phyloP scores from a whole-genome alignment of 495 filamentous ascomycete species.

The Hypomontagnella submonticulosa region DNA sequence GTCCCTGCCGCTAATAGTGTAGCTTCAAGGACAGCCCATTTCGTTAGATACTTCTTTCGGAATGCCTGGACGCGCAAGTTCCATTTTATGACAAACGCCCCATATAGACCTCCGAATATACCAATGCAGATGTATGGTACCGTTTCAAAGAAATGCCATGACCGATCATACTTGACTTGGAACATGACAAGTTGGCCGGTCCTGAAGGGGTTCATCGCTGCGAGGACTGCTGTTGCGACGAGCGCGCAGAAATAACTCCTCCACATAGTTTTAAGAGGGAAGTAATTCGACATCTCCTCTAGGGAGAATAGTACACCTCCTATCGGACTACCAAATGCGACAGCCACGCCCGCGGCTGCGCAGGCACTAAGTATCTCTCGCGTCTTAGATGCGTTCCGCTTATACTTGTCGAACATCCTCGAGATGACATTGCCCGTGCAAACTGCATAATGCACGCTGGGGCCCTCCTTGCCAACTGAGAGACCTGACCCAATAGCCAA shows the following conservation, averaged over 20 bases:
- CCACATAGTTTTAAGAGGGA: slow-evolving; percentile 98
- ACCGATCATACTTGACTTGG: slow-evolving; percentile 93
- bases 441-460: slow-evolving; percentile 97
- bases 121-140: slow-evolving; percentile 93
- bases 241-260: slow-evolving; percentile 97
- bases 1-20: slow-evolving; percentile 84
- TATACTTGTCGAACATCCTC: slow-evolving; percentile 91
- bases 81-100: slow-evolving; percentile 98
- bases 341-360: slow-evolving; percentile 93
- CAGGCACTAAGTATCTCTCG: slow-evolving; percentile 94
- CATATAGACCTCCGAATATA: slow-evolving; percentile 93
- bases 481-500: slow-evolving; percentile 94
- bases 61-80: slow-evolving; percentile 92
- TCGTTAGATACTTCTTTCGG: slow-evolving; percentile 89
- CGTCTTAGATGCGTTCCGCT: slow-evolving; percentile 91
- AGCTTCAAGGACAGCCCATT: slow-evolving; percentile 89
- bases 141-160: slow-evolving; percentile 97
- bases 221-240: slow-evolving; percentile 92
- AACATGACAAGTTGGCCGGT: slow-evolving; percentile 99
- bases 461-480: slow-evolving; percentile 96
- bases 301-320: slow-evolving; percentile 96
- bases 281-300: slow-evolving; percentile 99
- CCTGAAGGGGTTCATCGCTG: slow-evolving; percentile 96
- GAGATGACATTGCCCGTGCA: slow-evolving; percentile 98
- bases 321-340: slow-evolving; percentile 97